Base-by-base conservation (phyloP, 805 yeast species). In the Barnettozyma sp. region DNA sequence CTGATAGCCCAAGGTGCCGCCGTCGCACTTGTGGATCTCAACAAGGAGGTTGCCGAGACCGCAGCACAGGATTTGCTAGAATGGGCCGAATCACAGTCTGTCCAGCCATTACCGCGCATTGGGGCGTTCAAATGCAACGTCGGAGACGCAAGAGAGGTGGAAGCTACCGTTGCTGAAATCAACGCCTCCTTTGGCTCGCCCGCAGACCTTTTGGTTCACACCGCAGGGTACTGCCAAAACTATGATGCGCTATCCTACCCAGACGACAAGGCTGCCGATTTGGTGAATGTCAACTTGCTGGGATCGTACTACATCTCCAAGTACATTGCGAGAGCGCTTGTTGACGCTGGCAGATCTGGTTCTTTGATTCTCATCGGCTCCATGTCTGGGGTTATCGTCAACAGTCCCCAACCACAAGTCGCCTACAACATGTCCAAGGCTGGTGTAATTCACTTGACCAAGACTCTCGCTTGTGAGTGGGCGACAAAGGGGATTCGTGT, bases 211-310 rank as follows among this genome's bases (percentile, higher is more conserved):
- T 66, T 82, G 48, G 70, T 82, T 42, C 81, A 82, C 66, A 71
- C 86, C 34, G 92, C 94, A n/a, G 92, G 94, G 11, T 82, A 78
- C 64, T 79, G 87, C 54, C 87, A 82, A 59, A 82, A 82, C 66
- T 73, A 68, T 62, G 74, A 85, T 2, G 90, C 90, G 19, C 74
- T 78, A 49, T 82, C 79, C 36, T 82, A 82, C 61, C 87, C 88
- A 17, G 73, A 85, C 27, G 56, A 60, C 34, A 78, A 77, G 50
- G 83, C 86, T 34, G 83, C 78, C 48, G 71, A 70, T 26, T 62
- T 82, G 40, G 67, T 81, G 60, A 71, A 77, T 50, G 90, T 81
- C 40, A 82, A 83, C 59, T 69, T 82, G 15, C 60, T 80, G 60
- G 94, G 92, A 13, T 73, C 88, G 4, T 67, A 81, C 46, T 81